Percentiles rank a stretch among this genome's conserved stretches.
Conservation (phyloP, 2,329 filamentous ascomycete species). For the Lojkania enalia region DNA sequence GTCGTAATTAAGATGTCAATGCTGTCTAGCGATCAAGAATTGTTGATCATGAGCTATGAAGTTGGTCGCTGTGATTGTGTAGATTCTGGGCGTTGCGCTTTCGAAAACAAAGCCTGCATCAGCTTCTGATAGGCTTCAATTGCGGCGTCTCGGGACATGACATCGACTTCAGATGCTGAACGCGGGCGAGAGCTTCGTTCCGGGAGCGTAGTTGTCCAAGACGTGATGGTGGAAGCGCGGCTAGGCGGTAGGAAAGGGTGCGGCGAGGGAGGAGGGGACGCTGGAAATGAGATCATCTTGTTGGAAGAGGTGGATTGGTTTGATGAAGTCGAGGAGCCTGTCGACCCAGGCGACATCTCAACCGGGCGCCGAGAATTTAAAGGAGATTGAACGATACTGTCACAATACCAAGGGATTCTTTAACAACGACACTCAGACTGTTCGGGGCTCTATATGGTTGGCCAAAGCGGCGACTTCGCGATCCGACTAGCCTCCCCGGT, state of each 20-base stretch:
- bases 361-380: neutral
- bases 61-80: neutral
- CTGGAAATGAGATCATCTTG: slow-evolving; percentile 7
- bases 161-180: slow-evolving; percentile 18
- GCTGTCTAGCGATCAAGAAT: too few relatives aligned
- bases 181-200: slow-evolving; percentile 18
- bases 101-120: slow-evolving; percentile 37
- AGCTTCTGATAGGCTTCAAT: slow-evolving; percentile 41
- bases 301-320: slow-evolving; percentile 22
- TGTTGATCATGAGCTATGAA: neutral
- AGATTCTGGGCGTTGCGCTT: slow-evolving; percentile 30
- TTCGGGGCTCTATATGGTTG: neutral
- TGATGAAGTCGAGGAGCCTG: slow-evolving; percentile 20
- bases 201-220: slow-evolving; percentile 36
- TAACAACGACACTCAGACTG: slow-evolving; percentile 13
- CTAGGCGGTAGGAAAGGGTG: slow-evolving; percentile 34
- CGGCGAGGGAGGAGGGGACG: slow-evolving; percentile 17
- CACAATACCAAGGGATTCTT: neutral
- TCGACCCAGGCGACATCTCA: slow-evolving; percentile 19
- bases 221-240: slow-evolving; percentile 35
- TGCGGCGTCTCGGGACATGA: slow-evolving; percentile 28
- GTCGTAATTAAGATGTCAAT: slow-evolving; percentile 1
- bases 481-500: slow-evolving; percentile 9
- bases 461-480: neutral
- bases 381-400: neutral